Evolutionary conservation across 495 filamentous ascomycete genomes (phyloP), one percentile per base, ranked within the genome.

Genomic region (Aspergillus campestris): DNA sequence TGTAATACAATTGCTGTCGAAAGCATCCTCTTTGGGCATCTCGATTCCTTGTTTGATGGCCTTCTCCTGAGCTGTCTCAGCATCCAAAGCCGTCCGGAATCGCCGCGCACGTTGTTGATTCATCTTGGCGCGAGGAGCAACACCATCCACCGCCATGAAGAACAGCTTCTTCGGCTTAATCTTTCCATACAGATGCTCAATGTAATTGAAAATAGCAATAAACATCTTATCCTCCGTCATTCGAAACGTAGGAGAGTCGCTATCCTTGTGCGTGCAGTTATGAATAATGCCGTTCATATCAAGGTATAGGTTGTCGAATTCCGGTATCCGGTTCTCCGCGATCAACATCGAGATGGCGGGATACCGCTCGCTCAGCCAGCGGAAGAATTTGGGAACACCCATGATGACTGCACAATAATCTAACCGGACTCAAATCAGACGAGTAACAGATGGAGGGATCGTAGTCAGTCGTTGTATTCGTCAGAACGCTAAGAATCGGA

Each of bases 241-340:
- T 40, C 91, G 89, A 58, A 90, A 91, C 0, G 85, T 90, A 3
- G 90, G 80, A 49, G 89, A 89, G 54, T 88, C 86, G 8, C 86
- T 83, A 58, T 99, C 92, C 45, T 86, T 95, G 70, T 99, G 94
- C 44, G 94, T 97, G 62, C 94, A 99, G 62, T 99, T 99, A 62
- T 99, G 94, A 55, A 99, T 97, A 62, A 99, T 99, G 49, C 92
- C 94, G 64, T 99, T 97, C 94, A 97, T 96, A 56, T 98, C 92
- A 53, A 95, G 77, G 65, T 98, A 99, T 46, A 99, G 79, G 63
- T 87, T 92, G 67, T 99, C 94, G 66, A 99, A 99, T 63, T 99
- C 94, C 30, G 94, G 94, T 65, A 99, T 99, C 47, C 92, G 86
- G 67, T 94, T 99, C 73, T 99, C 94, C 43, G 89, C 91, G 64